A percentile compares a stretch with the other conserved stretches of the same genome.
These are phyloP conservation scores for Gentiana macrophylla DNA, from an alignment of 257 asterid genomes.

Conservation along the genomic window DNA sequence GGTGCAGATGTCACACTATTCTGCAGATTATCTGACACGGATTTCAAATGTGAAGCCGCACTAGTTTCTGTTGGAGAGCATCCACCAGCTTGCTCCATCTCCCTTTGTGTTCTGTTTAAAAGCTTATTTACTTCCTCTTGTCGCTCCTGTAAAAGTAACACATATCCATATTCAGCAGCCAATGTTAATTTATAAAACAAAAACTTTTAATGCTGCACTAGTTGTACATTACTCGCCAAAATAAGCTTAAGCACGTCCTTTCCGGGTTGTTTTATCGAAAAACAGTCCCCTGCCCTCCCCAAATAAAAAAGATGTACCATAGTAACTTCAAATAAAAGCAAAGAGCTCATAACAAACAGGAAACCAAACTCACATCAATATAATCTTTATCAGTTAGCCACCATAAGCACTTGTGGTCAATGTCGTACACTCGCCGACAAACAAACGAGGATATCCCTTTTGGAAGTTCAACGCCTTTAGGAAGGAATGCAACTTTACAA, in stretches of 20 bases:
- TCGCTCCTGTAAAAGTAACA: slow-evolving; percentile 41
- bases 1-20: slow-evolving; percentile 44
- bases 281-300: neutral
- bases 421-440: slow-evolving; percentile 77
- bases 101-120: slow-evolving; percentile 41
- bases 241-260: no score
- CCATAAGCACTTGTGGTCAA: slow-evolving; percentile 38
- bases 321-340: no score
- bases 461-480: slow-evolving; percentile 75
- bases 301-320: neutral
- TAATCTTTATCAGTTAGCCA: slow-evolving; percentile 82
- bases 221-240: neutral
- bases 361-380: slow-evolving; percentile 52
- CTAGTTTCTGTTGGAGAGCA: slow-evolving; percentile 69
- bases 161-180: neutral
- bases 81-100: slow-evolving; percentile 78
- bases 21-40: slow-evolving; percentile 51
- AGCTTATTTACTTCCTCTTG: slow-evolving; percentile 74
- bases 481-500: slow-evolving; percentile 97
- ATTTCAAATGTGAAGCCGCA: slow-evolving; percentile 51
- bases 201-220: no score
- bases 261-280: no score
- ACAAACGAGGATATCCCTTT: slow-evolving; percentile 62
- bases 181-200: no score
- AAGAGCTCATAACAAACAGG: neutral